Percentiles rank a stretch among this genome's conserved stretches.
These are phyloP conservation scores for Ceratocystis cubensis DNA, from an alignment of 2,329 filamentous ascomycete species.

Conservation along the genomic window DNA sequence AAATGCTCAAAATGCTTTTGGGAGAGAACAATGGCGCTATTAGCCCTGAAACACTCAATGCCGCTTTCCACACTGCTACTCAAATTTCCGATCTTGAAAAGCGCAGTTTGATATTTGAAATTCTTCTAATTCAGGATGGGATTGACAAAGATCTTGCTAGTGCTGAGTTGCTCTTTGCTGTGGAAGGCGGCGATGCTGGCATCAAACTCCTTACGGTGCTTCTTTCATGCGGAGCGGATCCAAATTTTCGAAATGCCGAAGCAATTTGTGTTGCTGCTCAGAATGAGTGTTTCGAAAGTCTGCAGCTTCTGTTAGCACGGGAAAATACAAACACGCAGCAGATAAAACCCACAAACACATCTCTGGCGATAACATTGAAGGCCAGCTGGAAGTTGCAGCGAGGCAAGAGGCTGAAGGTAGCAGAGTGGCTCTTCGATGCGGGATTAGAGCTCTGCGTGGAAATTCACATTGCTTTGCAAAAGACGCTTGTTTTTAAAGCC, in stretches of 20 bases:
- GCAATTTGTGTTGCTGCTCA: constrained; percentile 43
- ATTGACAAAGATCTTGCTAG: constrained; percentile 38
- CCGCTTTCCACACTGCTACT: constrained; percentile 44
- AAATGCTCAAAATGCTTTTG: constrained; percentile 40
- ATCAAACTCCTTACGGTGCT: constrained; percentile 39
- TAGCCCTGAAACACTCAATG: constrained; percentile 33
- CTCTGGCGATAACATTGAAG: constrained; percentile 40
- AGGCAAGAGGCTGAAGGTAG: constrained; percentile 37
- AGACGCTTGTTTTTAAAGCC: constrained; percentile 37
- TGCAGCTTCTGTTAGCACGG: constrained; percentile 41
- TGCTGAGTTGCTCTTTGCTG: constrained; percentile 41
- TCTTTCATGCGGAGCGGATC: constrained; percentile 40
- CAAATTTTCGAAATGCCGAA: constrained; percentile 43
- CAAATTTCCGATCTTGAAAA: constrained; percentile 39
- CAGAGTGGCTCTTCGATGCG: constrained; percentile 40
- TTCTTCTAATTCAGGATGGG: constrained; percentile 40
- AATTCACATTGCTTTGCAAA: constrained; percentile 38
- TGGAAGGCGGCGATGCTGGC: constrained; percentile 38
- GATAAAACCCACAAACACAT: constrained; percentile 36
- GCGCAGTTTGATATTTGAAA: constrained; percentile 38
- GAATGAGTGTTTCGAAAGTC: constrained; percentile 37
- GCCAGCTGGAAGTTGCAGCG: constrained; percentile 40
- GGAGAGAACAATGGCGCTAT: constrained; percentile 31
- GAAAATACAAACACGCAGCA: constrained; percentile 32
- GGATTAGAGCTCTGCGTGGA: constrained; percentile 38